A percentile compares a stretch with the other conserved stretches of the same genome.
Conservation (phyloP, 2,329 filamentous ascomycete genomes). For the Fusarium sororula region DNA sequence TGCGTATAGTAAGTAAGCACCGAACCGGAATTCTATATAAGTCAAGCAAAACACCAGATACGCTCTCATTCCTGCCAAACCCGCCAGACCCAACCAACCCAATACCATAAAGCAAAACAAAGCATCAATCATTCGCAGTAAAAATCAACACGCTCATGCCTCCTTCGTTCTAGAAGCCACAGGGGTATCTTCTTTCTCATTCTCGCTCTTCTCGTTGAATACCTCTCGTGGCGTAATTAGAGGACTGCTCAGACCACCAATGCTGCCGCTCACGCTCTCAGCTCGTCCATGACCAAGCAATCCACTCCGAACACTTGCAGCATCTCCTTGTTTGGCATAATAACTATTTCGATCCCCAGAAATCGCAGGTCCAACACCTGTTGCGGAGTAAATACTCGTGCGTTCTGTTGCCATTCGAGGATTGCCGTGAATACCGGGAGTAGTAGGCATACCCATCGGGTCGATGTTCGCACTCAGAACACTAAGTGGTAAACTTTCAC, state of each 20-base stretch:
- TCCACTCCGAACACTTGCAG: constrained; percentile 81
- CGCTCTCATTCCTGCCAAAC: constrained; percentile 23
- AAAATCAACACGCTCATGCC: constrained; percentile 12
- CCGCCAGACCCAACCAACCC: constrained; percentile 24
- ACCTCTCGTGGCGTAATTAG: constrained; percentile 66
- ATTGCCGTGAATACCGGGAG: constrained; percentile 62
- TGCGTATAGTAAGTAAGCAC: constrained; percentile 30
- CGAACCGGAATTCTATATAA: constrained; percentile 36
- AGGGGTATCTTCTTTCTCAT: constrained; percentile 33
- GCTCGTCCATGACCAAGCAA: constrained; percentile 79
- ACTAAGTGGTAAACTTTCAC: constrained; percentile 81
- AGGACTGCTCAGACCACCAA: constrained; percentile 69
- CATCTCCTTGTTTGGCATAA: constrained; percentile 77
- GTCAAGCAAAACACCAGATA: constrained; percentile 25
- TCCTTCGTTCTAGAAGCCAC: constrained; percentile 32
- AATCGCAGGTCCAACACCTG: constrained; percentile 71
- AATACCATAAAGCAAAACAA: constrained; percentile 16
- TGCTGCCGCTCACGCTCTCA: constrained; percentile 83
- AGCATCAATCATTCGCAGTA: constrained; percentile 33
- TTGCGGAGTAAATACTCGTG: constrained; percentile 83
- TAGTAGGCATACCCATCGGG: constrained; percentile 53
- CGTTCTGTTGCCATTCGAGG: constrained; percentile 65
- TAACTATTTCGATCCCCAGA: constrained; percentile 83
- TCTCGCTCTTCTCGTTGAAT: constrained; percentile 48
- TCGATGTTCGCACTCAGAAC: constrained; percentile 79